Base-by-base conservation (phyloP, 345 rosid species). In the Syzygium grande region DNA sequence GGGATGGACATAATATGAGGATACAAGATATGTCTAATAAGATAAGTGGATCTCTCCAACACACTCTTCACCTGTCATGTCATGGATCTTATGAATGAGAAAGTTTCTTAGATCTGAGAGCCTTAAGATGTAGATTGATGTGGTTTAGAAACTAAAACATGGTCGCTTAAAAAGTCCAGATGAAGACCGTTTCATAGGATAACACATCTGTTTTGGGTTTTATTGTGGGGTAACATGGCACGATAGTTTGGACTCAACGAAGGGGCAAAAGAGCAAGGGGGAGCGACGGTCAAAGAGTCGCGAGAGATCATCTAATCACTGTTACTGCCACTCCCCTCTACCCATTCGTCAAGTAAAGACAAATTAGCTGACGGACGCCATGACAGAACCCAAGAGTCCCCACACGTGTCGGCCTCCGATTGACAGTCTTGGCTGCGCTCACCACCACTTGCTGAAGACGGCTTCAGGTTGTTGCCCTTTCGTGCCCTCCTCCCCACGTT, bases 291-390 rank as follows among this genome's bases (percentile, higher is more conserved):
- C 85, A 15, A 63, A n/a, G n/a, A n/a, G n/a, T n/a, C n/a, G n/a
- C n/a, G n/a, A 52, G 29, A 21, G 84, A 29, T 21, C 5, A 7
- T 16, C 22, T 9, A 73, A 73, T 73, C 21, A 38, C 49, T 5
- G 23, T 10, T 2, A 17, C 49, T 73, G 83, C 49, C 83, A 3
- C 25, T 38, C 27, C 79, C 73, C 19, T n/a, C 38, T 0, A 13
- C 10, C 34, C 73, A 14, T 6, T n/a, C 73, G 27, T 11, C 6
- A 0, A 55, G 41, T 19, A 3, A 61, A 51, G 86, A 87, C 86
- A 23, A 52, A 38, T 46, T 87, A 87, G 89, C 78, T 84, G 34
- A 87, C 89, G 89, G 55, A 87, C 7, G 78, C 83, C 59, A 87
- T 84, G 89, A 87, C 89, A 51, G 9, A 84, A 84, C 2, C 19